These are phyloP conservation scores for Closterium sp. DNA, from an alignment of 139 green algal genomes.

Conservation along the genomic window DNA sequence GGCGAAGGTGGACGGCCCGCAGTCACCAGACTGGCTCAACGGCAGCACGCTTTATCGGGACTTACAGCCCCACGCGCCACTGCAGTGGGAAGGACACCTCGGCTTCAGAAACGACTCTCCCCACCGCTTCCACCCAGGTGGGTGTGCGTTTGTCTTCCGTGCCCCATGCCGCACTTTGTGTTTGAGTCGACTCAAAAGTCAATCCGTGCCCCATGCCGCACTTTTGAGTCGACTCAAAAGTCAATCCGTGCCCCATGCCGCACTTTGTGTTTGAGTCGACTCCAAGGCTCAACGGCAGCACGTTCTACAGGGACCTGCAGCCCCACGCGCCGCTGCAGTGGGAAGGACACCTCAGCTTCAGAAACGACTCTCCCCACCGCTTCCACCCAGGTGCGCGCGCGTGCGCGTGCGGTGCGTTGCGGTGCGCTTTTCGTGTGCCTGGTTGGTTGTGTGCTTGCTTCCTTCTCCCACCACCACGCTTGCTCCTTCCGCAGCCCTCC, in stretches of 20 bases:
- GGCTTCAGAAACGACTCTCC: neutral
- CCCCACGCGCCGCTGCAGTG: neutral
- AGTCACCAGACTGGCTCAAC: slow-evolving; percentile 1
- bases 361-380: neutral
- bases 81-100: neutral
- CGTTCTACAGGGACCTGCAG: neutral
- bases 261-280: too few species aligned
- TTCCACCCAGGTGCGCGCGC: neutral
- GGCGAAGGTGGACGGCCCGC: too few species aligned
- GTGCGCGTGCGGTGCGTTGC: too few species aligned
- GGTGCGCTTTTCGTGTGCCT: too few species aligned
- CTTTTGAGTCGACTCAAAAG: too few species aligned
- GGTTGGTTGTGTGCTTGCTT: neutral
- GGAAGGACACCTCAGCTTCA: neutral
- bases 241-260: too few species aligned
- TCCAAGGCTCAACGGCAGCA: neutral
- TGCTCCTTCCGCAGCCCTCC: too few species aligned
- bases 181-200: too few species aligned
- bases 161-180: too few species aligned
- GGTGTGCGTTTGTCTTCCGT: neutral
- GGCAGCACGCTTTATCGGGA: neutral
- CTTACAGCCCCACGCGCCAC: neutral
- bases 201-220: too few species aligned
- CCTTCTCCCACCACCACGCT: too few species aligned
- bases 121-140: slow-evolving; percentile 2